Base-by-base conservation (phyloP, 2,329 filamentous ascomycete species). In the Cercospora zeina region DNA sequence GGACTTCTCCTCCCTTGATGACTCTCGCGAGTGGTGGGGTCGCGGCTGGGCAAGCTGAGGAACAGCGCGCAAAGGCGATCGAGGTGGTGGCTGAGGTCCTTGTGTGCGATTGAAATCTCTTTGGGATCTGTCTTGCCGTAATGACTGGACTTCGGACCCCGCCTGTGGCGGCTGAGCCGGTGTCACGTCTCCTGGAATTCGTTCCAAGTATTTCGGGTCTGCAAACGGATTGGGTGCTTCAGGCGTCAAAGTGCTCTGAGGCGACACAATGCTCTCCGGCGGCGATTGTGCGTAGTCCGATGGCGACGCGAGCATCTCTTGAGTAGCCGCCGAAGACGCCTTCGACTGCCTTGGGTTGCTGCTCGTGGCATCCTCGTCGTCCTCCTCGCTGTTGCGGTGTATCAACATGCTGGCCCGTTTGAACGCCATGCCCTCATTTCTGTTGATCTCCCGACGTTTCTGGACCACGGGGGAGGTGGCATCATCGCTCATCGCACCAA, bases 361-460 rank as follows among this genome's bases (percentile, higher is more conserved):
- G n/a, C 16, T 14, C 7, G 53, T 31, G 8, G 31, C 53, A 24
- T 45, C 54, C 14, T 62, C 51, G 34, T 67, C 62, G 21, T 69
- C 67, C 8, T 70, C 65, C n/a, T 66, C 64, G 13, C 69, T 64
- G 19, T 69, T 65, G 1, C 58, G 59, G n/a, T 69, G 65, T 30
- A 66, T 68, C 64, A 73, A 54, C 39, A 70, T 71, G 55, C 72
- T 74, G 3, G 70, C 71, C 37, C 72, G 64, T n/a, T 72, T 65
- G 10, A 74, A 63, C 8, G 65, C 67, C 69, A 70, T 70, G 42
- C 71, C 72, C 62, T 74, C 72, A 36, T 63, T 70, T 11, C 66
- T 60, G 36, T 65, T 69, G 70, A 73, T 71, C 53, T 71, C 67
- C 19, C 70, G 62, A 24, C 64, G 47, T 58, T 67, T 66, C 39